Conservation (phyloP, 805 yeast species). For the Kazachstania psychrophila region DNA sequence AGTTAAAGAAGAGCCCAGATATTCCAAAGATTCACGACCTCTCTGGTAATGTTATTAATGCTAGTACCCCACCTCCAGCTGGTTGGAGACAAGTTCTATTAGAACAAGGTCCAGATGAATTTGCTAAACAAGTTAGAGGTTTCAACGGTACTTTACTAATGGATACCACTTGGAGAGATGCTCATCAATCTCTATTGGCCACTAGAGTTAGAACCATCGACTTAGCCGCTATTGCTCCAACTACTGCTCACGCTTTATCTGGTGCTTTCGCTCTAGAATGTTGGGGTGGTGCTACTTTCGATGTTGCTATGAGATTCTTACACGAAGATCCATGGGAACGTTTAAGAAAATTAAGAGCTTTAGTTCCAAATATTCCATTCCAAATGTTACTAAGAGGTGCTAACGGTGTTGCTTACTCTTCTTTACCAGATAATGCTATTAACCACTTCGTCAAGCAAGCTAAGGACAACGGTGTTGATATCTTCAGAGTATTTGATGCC, state of each 20-base stretch:
- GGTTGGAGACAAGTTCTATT: slow-evolving; percentile 92
- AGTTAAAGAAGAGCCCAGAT: slow-evolving; percentile 62
- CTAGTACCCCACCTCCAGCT: slow-evolving; percentile 46
- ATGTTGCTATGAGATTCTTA: slow-evolving; percentile 95
- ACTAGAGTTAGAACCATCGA: slow-evolving; percentile 96
- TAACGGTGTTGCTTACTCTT: slow-evolving; percentile 96
- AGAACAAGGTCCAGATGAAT: slow-evolving; percentile 78
- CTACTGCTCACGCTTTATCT: slow-evolving; percentile 81
- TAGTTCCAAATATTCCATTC: slow-evolving; percentile 97
- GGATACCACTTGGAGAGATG: slow-evolving; percentile 99
- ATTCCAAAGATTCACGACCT: slow-evolving; percentile 64
- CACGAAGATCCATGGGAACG: slow-evolving; percentile 99
- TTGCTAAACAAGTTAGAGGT: slow-evolving; percentile 78
- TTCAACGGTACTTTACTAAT: slow-evolving; percentile 83
- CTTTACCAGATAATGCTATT: slow-evolving; percentile 96
- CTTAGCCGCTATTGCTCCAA: slow-evolving; percentile 81
- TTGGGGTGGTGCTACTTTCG: slow-evolving; percentile 99
- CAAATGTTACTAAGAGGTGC: slow-evolving; percentile 99
- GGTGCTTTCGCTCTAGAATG: slow-evolving; percentile 95
- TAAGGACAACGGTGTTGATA: slow-evolving; percentile 91
- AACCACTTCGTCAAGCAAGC: slow-evolving; percentile 95
- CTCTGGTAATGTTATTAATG: slow-evolving; percentile 53
- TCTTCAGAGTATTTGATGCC: slow-evolving; percentile 96
- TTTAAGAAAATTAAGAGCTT: slow-evolving; percentile 72
- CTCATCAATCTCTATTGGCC: slow-evolving; percentile 94